phyloP scores from a whole-genome alignment of 371 early-diverging fungal genomes.

The Mucor mucedo region DNA sequence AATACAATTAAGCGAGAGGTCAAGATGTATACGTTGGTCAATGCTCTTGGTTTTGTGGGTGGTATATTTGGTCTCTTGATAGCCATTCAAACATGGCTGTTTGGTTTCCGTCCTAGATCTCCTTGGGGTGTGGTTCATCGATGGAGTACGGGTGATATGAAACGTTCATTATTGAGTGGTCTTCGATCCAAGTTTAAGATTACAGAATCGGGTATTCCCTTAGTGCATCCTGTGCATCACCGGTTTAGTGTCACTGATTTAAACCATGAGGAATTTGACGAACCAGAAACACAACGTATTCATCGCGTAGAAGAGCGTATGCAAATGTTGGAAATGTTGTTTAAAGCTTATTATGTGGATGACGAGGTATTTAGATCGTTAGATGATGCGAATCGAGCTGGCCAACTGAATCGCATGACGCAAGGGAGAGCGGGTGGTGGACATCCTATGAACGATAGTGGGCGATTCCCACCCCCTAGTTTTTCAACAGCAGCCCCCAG shows the following conservation, averaged over 20 bases:
- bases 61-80: conserved; percentile 54
- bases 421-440: background rate
- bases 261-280: conserved; percentile 25
- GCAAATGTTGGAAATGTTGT: conserved; percentile 38
- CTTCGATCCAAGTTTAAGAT: conserved; percentile 50
- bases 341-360: conserved; percentile 45
- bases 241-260: conserved; percentile 46
- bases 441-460: conserved; percentile 6
- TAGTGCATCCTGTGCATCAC: conserved; percentile 53
- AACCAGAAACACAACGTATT: conserved; percentile 39
- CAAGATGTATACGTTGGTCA: conserved; percentile 55
- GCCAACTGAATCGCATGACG: background rate
- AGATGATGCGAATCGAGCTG: conserved; percentile 27
- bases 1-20: conserved; percentile 39
- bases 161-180: conserved; percentile 44
- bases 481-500: conserved; percentile 11
- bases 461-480: conserved; percentile 10
- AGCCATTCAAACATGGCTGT: conserved; percentile 50
- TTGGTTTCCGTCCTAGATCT: conserved; percentile 53
- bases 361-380: conserved; percentile 52
- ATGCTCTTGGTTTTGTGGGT: conserved; percentile 57
- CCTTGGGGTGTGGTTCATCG: conserved; percentile 61
- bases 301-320: conserved; percentile 42
- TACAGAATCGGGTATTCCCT: conserved; percentile 44
- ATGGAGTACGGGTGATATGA: conserved; percentile 54